A percentile compares a stretch with the other conserved stretches of the same genome.
Evolutionary conservation across 495 filamentous ascomycete species (phyloP).

Genomic region (Staphylotrichum tortipilum): DNA sequence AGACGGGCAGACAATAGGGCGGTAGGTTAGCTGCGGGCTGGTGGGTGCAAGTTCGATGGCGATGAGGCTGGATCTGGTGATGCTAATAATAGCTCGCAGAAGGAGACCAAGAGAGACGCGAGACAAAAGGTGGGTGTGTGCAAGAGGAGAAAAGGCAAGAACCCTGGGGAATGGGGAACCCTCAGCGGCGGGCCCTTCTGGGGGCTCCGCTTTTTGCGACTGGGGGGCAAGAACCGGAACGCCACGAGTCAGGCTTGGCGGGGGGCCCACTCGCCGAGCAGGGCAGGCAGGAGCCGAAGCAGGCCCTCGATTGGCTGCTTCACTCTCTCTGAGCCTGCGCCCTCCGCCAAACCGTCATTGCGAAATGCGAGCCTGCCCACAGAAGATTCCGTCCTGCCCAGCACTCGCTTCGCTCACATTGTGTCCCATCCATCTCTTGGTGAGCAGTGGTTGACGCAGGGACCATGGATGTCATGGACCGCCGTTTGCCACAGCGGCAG

Average conservation of each 20-base stretch:
- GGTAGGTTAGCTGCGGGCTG: conserved; percentile 25
- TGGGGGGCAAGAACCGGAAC: conserved; percentile 12
- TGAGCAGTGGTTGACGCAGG: too few relatives aligned
- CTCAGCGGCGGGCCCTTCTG: not conserved
- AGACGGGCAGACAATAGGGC: conserved; percentile 19
- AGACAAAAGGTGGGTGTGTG: conserved; percentile 9
- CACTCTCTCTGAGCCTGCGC: too few relatives aligned
- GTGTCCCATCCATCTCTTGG: too few relatives aligned
- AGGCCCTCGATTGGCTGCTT: not conserved
- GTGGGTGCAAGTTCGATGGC: conserved; percentile 27
- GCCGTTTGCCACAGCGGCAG: too few relatives aligned
- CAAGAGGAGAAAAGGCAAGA: conserved; percentile 14
- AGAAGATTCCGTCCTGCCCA: not conserved
- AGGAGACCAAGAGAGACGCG: conserved; percentile 18
- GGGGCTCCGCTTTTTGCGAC: conserved; percentile 1
- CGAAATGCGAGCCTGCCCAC: not conserved
- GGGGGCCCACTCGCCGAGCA: not conserved
- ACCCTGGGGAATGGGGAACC: conserved; percentile 2
- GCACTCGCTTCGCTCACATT: too few relatives aligned
- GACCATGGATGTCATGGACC: too few relatives aligned
- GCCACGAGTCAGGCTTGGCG: conserved; percentile 20
- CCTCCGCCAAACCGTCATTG: not conserved
- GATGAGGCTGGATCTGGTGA: conserved; percentile 27
- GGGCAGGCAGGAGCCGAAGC: not conserved
- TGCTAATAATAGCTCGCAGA: conserved; percentile 27